Percentiles rank a stretch among this genome's conserved stretches.
These are phyloP conservation scores for Massarina eburnea DNA, from an alignment of 2,329 filamentous ascomycete genomes.

Conservation along the genomic window DNA sequence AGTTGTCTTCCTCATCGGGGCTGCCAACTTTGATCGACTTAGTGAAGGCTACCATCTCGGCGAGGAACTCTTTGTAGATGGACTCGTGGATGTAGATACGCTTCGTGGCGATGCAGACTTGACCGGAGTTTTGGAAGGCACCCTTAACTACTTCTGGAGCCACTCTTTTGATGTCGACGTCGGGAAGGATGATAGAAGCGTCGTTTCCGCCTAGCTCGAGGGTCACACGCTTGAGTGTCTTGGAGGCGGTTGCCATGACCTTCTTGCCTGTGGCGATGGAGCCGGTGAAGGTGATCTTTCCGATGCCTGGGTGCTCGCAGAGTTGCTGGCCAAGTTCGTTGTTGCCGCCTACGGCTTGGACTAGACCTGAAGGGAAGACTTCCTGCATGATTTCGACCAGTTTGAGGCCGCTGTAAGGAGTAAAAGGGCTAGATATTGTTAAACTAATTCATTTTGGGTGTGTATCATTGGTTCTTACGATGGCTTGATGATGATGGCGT, in stretches of 20 bases:
- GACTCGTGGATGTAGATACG: conserved; percentile 43
- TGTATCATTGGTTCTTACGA: conserved; percentile 34
- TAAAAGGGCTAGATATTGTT: conserved; percentile 44
- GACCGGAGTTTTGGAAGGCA: conserved; percentile 60
- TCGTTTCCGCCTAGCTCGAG: conserved; percentile 66
- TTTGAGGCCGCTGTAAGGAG: conserved; percentile 62
- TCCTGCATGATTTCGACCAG: conserved; percentile 60
- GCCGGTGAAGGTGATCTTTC: conserved; percentile 67
- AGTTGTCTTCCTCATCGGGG: conserved; percentile 46
- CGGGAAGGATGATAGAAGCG: conserved; percentile 59
- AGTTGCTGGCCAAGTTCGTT: conserved; percentile 62
- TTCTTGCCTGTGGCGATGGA: conserved; percentile 63
- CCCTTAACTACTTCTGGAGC: conserved; percentile 54
- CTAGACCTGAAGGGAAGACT: conserved; percentile 64
- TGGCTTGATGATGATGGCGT: conserved; percentile 59
- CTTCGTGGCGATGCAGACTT: conserved; percentile 45
- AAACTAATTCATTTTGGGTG: background rate
- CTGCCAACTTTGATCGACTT: conserved; percentile 45
- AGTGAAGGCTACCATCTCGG: conserved; percentile 50
- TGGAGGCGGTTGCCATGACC: conserved; percentile 59
- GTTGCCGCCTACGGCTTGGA: conserved; percentile 63
- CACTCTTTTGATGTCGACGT: conserved; percentile 57
- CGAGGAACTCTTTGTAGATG: conserved; percentile 42
- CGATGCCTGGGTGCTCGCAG: conserved; percentile 60
- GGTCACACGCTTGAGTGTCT: conserved; percentile 62